phyloP scores from a whole-genome alignment of 2,329 filamentous ascomycete genomes.

The Pseudopithomyces chartarum region DNA sequence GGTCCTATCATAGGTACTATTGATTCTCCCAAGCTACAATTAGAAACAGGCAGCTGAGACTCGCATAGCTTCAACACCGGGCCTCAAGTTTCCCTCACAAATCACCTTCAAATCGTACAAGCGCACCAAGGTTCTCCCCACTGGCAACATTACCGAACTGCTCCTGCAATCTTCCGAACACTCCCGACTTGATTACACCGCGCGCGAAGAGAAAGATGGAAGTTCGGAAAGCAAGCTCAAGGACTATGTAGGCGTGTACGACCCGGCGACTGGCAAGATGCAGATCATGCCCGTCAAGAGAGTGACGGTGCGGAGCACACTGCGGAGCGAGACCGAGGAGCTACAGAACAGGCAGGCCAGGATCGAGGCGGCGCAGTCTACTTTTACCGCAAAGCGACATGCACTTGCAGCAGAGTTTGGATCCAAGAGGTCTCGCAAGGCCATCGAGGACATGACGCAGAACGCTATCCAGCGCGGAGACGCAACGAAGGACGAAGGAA shows the following conservation, averaged over 20 bases:
- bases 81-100: slow-evolving; percentile 46
- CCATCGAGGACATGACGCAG: slow-evolving; percentile 68
- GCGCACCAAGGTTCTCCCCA: slow-evolving; percentile 34
- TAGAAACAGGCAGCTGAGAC: not conserved
- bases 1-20: slow-evolving; percentile 56
- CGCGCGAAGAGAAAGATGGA: slow-evolving; percentile 54
- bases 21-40: not conserved
- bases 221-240: slow-evolving; percentile 57
- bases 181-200: slow-evolving; percentile 64
- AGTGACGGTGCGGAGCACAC: slow-evolving; percentile 58
- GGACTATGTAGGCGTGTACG: slow-evolving; percentile 66
- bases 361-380: slow-evolving; percentile 33
- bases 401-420: slow-evolving; percentile 79
- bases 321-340: slow-evolving; percentile 52
- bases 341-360: slow-evolving; percentile 38
- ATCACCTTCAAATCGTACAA: slow-evolving; percentile 58
- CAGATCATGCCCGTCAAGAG: slow-evolving; percentile 59
- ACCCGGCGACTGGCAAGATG: slow-evolving; percentile 58
- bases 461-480: slow-evolving; percentile 65
- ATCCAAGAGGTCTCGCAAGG: slow-evolving; percentile 84
- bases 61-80: slow-evolving; percentile 48
- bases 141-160: slow-evolving; percentile 48
- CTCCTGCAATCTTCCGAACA: slow-evolving; percentile 66
- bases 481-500: slow-evolving; percentile 30
- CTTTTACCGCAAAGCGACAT: slow-evolving; percentile 65